Evolutionary conservation across 139 green algal species (phyloP).

Genomic region (Chlorella sp.): DNA sequence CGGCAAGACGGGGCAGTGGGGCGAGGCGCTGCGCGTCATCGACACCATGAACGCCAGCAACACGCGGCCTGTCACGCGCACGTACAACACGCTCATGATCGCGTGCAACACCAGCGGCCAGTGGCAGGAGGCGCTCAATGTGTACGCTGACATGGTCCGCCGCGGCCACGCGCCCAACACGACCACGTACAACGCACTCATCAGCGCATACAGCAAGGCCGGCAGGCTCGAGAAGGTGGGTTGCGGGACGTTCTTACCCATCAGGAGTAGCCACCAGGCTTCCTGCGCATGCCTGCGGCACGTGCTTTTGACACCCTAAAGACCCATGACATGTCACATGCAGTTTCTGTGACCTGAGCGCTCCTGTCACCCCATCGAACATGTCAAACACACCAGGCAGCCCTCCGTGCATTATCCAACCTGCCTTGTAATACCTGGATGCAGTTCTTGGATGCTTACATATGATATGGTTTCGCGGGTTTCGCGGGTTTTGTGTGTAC

Average conservation of each 20-base stretch:
- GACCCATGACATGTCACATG: too few species aligned
- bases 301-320: too few species aligned
- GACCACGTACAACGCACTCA: conserved; percentile 71
- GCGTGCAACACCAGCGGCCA: conserved; percentile 82
- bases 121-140: conserved; percentile 56
- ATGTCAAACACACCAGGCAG: too few species aligned
- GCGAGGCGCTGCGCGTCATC: conserved; percentile 48
- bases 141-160: conserved; percentile 48
- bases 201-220: conserved; percentile 56
- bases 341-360: too few species aligned
- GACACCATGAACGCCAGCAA: conserved; percentile 27
- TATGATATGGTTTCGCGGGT: too few species aligned
- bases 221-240: conserved; percentile 48
- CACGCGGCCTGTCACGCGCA: not conserved
- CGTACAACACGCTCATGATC: conserved; percentile 83
- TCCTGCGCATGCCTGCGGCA: too few species aligned
- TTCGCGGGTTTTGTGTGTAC: too few species aligned
- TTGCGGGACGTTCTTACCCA: too few species aligned
- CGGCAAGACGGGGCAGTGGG: conserved; percentile 69
- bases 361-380: too few species aligned
- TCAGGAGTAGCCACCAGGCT: conserved; percentile 35
- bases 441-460: too few species aligned
- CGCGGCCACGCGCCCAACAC: conserved; percentile 51
- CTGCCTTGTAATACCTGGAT: too few species aligned
- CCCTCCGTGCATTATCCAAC: too few species aligned